Evolutionary conservation across 75 land plant genomes (phyloP), one percentile per base, ranked within the genome.

Genomic region (Sequoiadendron giganteum): DNA sequence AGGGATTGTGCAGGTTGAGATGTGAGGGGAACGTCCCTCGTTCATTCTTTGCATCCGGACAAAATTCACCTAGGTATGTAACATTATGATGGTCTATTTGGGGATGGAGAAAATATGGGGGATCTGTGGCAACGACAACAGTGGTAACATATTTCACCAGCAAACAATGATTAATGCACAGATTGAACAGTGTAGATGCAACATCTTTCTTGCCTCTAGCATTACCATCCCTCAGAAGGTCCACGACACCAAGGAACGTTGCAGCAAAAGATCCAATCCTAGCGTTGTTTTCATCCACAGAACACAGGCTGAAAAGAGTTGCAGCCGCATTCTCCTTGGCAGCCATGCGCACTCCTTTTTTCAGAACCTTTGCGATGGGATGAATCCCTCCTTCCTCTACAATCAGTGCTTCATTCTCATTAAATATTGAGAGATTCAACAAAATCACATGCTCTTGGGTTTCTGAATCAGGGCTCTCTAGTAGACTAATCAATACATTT

Each of bases 251-350:
- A 58, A 89, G 88, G 47, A 97, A 48, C 0, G 95, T 97, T 30
- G 92, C 95, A 1, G 90, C 3, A 1, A 2, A 72, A 3, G 73
- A n/a, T n/a, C n/a, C n/a, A n/a, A n/a, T n/a, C n/a, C n/a, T n/a
- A n/a, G n/a, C n/a, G n/a, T n/a, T n/a, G 87, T 95, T 95, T 2
- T 92, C 91, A 65, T 97, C 95, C 28, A 95, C 90, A 14, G 94
- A 93, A 0, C 97, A 91, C 39, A 97, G 88, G 40, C 89, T 92
- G 90, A 95, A 97, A 16, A 97, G 91, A 1, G 98, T 93, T 16
- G 97, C 95, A 52, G 96, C 98, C 39, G 98, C 94, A 89, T 97
- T 97, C 82, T 90, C 90, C 79, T 95, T 89, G 13, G 95, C 90
- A 49, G 92, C 89, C 78, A 92, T 93, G 58, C 91, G 93, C 19